phyloP scores from a whole-genome alignment of 805 yeast species.

The Hanseniaspora lachancei region DNA sequence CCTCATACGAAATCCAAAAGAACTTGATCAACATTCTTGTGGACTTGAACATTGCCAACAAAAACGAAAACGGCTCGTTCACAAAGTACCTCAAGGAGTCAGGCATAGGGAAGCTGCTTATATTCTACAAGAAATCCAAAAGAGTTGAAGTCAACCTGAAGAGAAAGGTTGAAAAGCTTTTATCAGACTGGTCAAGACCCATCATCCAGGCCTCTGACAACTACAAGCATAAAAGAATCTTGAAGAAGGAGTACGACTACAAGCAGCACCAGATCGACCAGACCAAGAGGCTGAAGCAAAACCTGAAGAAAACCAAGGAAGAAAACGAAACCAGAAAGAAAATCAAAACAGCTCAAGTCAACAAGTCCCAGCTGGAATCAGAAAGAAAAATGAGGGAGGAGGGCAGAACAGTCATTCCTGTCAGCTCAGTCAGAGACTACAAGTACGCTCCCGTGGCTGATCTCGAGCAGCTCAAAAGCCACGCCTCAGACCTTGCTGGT shows the following conservation, averaged over 20 bases:
- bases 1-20: conserved; percentile 93
- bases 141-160: conserved; percentile 79
- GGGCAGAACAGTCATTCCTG: conserved; percentile 93
- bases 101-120: conserved; percentile 83
- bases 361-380: background rate
- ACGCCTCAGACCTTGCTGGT: conserved; percentile 30
- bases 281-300: conserved; percentile 16
- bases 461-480: conserved; percentile 30
- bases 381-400: conserved; percentile 31
- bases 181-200: conserved; percentile 98
- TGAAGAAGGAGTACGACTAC: conserved; percentile 55
- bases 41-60: conserved; percentile 38
- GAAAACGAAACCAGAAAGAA: conserved; percentile 22
- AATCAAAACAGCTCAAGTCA: background rate
- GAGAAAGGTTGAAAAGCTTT: conserved; percentile 75
- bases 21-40: conserved; percentile 32
- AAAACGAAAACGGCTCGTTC: conserved; percentile 74
- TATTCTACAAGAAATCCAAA: conserved; percentile 84
- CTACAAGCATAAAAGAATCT: conserved; percentile 73
- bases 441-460: conserved; percentile 78
- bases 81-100: conserved; percentile 90
- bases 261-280: conserved; percentile 33
- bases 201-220: conserved; percentile 91
- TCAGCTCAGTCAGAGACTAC: conserved; percentile 75
- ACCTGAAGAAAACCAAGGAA: conserved; percentile 23